phyloP scores from a whole-genome alignment of 495 filamentous ascomycete species.

The Neurospora sp. region DNA sequence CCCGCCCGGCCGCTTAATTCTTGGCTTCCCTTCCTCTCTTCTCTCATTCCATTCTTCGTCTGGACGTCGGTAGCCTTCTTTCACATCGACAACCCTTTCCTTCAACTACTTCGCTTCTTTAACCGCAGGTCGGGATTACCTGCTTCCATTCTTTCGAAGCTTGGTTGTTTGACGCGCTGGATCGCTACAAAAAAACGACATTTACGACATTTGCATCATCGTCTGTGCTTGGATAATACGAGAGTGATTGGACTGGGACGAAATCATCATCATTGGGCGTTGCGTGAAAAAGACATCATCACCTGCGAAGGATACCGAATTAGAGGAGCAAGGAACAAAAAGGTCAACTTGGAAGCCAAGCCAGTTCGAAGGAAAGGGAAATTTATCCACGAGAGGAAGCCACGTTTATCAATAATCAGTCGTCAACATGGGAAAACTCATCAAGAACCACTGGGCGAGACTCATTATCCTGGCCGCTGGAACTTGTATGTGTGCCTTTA shows the following conservation, averaged over 20 bases:
- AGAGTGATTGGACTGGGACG: background rate
- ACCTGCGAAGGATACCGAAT: background rate
- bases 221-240: background rate
- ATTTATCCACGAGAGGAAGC: background rate
- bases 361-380: background rate
- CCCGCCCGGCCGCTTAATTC: conserved; percentile 20
- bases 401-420: conserved; percentile 3
- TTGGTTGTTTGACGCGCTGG: background rate
- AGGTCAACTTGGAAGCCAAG: background rate
- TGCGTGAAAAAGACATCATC: background rate
- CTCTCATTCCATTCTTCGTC: conserved; percentile 27
- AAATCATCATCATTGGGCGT: background rate
- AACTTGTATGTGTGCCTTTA: conserved; percentile 50
- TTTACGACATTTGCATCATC: background rate
- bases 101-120: conserved; percentile 10
- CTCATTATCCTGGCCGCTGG: conserved; percentile 82
- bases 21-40: conserved; percentile 16
- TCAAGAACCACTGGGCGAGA: conserved; percentile 98
- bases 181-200: background rate
- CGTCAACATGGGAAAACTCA: conserved; percentile 79
- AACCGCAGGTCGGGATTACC: conserved; percentile 40
- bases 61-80: conserved; percentile 38
- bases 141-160: conserved; percentile 21
- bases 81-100: conserved; percentile 28
- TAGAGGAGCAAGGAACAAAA: background rate